phyloP scores from a whole-genome alignment of 1,139 yeast species.

The Suhomyces yuchorum region DNA sequence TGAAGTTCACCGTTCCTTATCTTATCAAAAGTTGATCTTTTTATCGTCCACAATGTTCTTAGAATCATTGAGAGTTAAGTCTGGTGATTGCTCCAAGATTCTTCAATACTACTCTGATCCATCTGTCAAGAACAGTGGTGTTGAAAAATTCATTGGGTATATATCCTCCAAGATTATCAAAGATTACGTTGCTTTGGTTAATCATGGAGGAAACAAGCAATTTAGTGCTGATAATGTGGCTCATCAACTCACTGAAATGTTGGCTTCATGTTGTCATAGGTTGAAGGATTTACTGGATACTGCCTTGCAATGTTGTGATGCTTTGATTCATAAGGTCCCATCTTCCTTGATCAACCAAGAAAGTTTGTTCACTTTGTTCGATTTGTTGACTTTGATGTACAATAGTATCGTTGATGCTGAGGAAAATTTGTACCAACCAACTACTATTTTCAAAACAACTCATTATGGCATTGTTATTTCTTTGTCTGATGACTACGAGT shows the following conservation, averaged over 20 bases:
- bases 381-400: conserved; percentile 73
- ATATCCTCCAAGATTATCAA: conserved; percentile 63
- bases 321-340: conserved; percentile 70
- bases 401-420: conserved; percentile 87
- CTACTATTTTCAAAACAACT: conserved; percentile 64
- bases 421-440: conserved; percentile 81
- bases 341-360: conserved; percentile 75
- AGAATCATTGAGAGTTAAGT: conserved; percentile 74
- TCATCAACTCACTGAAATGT: conserved; percentile 66
- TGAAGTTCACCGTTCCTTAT: conserved; percentile 56
- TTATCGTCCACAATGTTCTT: conserved; percentile 78
- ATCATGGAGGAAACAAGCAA: conserved; percentile 49
- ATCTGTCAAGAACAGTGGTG: conserved; percentile 68
- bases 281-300: conserved; percentile 74
- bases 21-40: conserved; percentile 85
- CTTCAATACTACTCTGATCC: conserved; percentile 86
- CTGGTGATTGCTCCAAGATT: conserved; percentile 79
- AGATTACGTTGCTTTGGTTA: conserved; percentile 53
- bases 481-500: conserved; percentile 75
- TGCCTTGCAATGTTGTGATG: conserved; percentile 78
- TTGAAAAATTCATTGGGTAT: conserved; percentile 69
- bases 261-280: conserved; percentile 77
- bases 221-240: conserved; percentile 67
- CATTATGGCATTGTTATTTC: conserved; percentile 59
- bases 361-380: conserved; percentile 77